Evolutionary conservation across 2,329 filamentous ascomycete species (phyloP).

Genomic region (Aspergillus udagawae): DNA sequence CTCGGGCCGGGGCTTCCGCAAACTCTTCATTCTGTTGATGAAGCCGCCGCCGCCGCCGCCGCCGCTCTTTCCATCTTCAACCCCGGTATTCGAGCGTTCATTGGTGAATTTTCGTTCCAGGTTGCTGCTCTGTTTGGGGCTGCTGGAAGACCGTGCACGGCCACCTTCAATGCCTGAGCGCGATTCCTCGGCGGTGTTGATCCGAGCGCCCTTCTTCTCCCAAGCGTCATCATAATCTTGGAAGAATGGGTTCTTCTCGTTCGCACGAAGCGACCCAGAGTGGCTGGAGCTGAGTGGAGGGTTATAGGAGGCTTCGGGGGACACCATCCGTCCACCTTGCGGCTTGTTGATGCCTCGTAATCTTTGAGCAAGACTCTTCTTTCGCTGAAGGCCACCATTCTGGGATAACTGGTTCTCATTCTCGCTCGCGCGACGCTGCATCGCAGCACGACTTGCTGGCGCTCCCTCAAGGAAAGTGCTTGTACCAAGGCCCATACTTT

Average conservation of each 20-base stretch:
- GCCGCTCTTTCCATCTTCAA: slow-evolving; percentile 42
- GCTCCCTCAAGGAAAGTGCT: slow-evolving; percentile 95
- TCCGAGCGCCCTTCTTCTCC: slow-evolving; percentile 59
- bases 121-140: slow-evolving; percentile 50
- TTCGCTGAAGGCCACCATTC: slow-evolving; percentile 63
- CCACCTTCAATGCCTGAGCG: slow-evolving; percentile 22
- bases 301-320: slow-evolving; percentile 46
- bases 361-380: slow-evolving; percentile 91
- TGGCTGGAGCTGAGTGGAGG: slow-evolving; percentile 31
- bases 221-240: slow-evolving; percentile 69
- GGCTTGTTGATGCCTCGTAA: slow-evolving; percentile 77
- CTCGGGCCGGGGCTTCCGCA: slow-evolving; percentile 55
- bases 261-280: slow-evolving; percentile 30
- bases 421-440: slow-evolving; percentile 71
- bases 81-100: slow-evolving; percentile 40
- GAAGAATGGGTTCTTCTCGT: slow-evolving; percentile 74
- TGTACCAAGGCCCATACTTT: slow-evolving; percentile 79
- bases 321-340: slow-evolving; percentile 56
- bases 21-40: slow-evolving; percentile 73
- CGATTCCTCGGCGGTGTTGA: slow-evolving; percentile 50
- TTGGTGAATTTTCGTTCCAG: slow-evolving; percentile 64
- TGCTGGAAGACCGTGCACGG: slow-evolving; percentile 51
- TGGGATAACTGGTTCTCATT: slow-evolving; percentile 47
- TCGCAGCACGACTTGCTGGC: slow-evolving; percentile 75
- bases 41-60: slow-evolving; percentile 63